A percentile compares a stretch with the other conserved stretches of the same genome.
phyloP scores from a whole-genome alignment of 2,329 filamentous ascomycete genomes.

The Trichoderma brevicompactum region DNA sequence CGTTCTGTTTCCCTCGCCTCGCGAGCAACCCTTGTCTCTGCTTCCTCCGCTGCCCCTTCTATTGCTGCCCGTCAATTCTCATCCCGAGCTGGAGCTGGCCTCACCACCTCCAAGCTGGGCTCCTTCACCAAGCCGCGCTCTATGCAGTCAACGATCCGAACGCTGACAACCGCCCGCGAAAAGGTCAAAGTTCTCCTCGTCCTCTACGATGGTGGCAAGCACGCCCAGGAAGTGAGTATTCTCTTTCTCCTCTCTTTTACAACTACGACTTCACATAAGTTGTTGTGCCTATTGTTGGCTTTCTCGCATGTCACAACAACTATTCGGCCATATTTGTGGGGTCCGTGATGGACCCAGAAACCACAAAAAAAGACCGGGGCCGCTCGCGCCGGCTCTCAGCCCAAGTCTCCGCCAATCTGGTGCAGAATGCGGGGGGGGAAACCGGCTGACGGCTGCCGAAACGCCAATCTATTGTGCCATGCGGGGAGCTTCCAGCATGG shows the following conservation, averaged over 20 bases:
- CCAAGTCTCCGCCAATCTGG: background rate
- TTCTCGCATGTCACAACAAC: background rate
- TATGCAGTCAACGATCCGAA: conserved; percentile 57
- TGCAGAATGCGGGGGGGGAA: conserved; percentile 28
- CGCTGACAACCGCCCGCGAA: conserved; percentile 52
- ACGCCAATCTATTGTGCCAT: background rate
- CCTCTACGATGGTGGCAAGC: conserved; percentile 88
- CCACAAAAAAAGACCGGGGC: background rate
- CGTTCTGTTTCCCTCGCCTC: conserved; percentile 36
- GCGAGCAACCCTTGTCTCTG: conserved; percentile 37
- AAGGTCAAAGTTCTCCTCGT: conserved; percentile 95
- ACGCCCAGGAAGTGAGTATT: conserved; percentile 76
- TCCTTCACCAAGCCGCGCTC: conserved; percentile 25
- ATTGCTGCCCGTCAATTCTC: conserved; percentile 32
- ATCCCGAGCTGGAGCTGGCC: conserved; percentile 47
- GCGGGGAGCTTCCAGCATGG: background rate
- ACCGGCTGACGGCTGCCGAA: too few relatives aligned
- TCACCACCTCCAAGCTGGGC: conserved; percentile 48
- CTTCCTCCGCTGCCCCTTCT: conserved; percentile 32
- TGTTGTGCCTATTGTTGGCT: background rate
- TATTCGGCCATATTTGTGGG: conserved; percentile 8
- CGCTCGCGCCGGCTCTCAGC: background rate
- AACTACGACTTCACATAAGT: too few relatives aligned
- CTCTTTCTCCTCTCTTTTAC: background rate
- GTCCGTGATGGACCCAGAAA: conserved; percentile 7